Evolutionary conservation across 345 rosid species (phyloP).

Genomic region (Sisymbrium irio): DNA sequence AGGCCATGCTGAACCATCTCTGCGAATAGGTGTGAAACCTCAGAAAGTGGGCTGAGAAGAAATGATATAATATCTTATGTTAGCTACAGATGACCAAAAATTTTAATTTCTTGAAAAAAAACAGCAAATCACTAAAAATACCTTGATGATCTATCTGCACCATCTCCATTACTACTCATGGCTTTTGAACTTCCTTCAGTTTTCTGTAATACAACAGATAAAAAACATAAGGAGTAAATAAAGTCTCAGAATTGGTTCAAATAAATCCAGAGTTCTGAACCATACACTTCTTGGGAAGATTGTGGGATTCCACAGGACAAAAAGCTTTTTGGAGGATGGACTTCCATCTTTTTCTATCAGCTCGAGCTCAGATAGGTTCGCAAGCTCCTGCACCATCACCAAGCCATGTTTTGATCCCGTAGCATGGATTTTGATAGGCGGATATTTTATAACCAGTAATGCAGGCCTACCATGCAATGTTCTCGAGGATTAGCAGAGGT

Average conservation of each 20-base stretch:
- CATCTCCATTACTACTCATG: constrained; percentile 28
- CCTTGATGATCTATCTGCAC: constrained; percentile 39
- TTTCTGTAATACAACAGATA: constrained; percentile 45
- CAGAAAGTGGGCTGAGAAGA: constrained; percentile 67
- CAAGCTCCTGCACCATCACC: constrained; percentile 73
- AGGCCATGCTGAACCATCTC: constrained; percentile 98
- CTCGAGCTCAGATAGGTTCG: constrained; percentile 73
- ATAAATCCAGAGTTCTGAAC: constrained; percentile 13
- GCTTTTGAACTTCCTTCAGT: constrained; percentile 30
- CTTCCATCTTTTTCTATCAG: constrained; percentile 85
- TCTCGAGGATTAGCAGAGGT: constrained; percentile 93
- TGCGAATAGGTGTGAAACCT: constrained; percentile 72
- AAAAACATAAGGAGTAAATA: constrained; percentile 17
- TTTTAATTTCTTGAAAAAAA: neutral
- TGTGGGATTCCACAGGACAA: constrained; percentile 83
- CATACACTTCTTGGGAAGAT: constrained; percentile 37
- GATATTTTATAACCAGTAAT: constrained; percentile 10
- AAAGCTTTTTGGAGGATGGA: constrained; percentile 76
- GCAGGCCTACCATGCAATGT: constrained; percentile 80
- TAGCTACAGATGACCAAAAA: constrained; percentile 17
- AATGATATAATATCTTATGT: constrained; percentile 4
- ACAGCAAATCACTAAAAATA: constrained; percentile 16
- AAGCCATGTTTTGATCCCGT: constrained; percentile 16
- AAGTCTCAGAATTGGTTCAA: constrained; percentile 6
- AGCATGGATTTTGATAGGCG: neutral